Base-by-base conservation (phyloP, 805 yeast genomes). In the Cyberlindnera xishuangbannaensis region DNA sequence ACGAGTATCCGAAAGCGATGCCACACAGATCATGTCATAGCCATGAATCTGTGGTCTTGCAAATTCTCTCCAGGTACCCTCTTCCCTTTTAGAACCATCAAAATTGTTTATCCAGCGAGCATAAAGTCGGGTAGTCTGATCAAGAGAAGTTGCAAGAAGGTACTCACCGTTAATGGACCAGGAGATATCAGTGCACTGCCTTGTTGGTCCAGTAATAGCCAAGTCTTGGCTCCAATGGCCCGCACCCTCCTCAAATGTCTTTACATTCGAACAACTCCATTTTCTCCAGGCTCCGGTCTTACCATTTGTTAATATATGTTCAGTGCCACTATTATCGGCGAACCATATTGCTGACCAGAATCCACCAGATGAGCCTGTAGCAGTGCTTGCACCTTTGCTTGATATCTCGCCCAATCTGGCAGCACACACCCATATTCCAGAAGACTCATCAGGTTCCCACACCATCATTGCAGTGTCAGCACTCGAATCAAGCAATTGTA, bases 1-100 rank as follows among this genome's bases (percentile, higher is more conserved):
- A 43, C 71, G 64, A 1, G 82, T 66, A 31, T 66, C 59, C 13
- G 72, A 59, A 11, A 92, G 57, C 10, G 81, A 67, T 24, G 78
- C 74, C 7, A 83, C 65, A 45, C 95, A 78, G 24, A 84, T 69
- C 97, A 92, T 87, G 53, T 92, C 97, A 54, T 86, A 92, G 7
- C 99, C 99, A 57, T 92, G 99, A 43, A 92, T 92, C 58, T 92
- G 99, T 0, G 98, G 97, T 47, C 99, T 73, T 2, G 96, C 85
- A 57, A 92, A 80, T 56, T 92, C 99, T 53, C 80, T 81, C 95
- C 96, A 87, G 1, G 78, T 65, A 7, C 44, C 38, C 2, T 28
- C 31, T 0, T 44, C 36, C 29, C 67, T 57, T 13, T 34, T 36
- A 15, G 51, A 37, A 3, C 61, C 65, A 39, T 57, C 59, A 10